Evolutionary conservation across 768 basidiomycete genomes (phyloP), one percentile per base, ranked within the genome.

Genomic region (Phanerochaete sordida): DNA sequence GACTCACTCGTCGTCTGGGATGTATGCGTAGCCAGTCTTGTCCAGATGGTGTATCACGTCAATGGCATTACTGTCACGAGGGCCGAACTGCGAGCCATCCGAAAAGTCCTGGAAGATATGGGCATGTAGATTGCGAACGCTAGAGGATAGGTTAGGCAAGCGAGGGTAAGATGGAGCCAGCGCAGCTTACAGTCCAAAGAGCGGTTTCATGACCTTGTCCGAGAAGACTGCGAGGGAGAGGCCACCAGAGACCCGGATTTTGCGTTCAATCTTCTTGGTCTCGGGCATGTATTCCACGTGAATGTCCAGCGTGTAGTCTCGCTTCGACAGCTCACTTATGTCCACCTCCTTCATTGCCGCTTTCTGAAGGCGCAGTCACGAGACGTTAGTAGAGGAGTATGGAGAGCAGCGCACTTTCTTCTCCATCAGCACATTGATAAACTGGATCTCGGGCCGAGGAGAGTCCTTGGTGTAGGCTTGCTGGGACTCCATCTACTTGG

Each of bases 41-140:
- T 56, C 55, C 4, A 61, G 55, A 37, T 57, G n/a, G n/a, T n/a
- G 60, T 48, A 61, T 46, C 60, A 61, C 53, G 24, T 61, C 60
- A 1, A 61, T 26, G 2, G 56, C n/a, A 33, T 57, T 56, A 28
- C 56, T 57, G 13, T 19, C 49, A 31, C 57, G 49, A 21, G 60
- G 60, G 12, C 60, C 55, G 23, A 61, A 61, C 4, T 51, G 27
- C 8, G 60, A 48, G 21, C 60, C 56, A 24, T 61, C 60, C 30
- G 27, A 51, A 47, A 33, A 53, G 27, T 61, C 60, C 23, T 51
- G 24, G 33, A 57, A 50, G 9, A 57, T 48, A 27, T 61, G 60
- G 2, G 60, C 55, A 30, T 57, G 56, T 3, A 61, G 31, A 43
- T 57, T 61, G 16, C 55, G 60, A 19, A 61, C 49, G 48, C 60